These are phyloP conservation scores for Phytopythium mirpurense DNA, from an alignment of 352 stramenopile species.

Conservation along the genomic window DNA sequence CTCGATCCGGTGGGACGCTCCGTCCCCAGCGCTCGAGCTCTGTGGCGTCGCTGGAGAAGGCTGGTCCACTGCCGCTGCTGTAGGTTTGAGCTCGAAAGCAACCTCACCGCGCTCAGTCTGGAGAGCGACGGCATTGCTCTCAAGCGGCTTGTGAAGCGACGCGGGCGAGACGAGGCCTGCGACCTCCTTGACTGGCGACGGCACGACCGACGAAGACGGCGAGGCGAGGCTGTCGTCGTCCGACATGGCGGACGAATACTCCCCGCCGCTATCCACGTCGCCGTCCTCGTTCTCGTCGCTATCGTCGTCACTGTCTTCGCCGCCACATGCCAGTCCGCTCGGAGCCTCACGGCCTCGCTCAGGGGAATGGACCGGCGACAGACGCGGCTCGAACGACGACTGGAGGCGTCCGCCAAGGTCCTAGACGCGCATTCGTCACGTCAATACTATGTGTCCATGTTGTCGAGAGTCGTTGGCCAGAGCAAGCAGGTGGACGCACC, in stretches of 20 bases:
- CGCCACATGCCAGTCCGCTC: not conserved
- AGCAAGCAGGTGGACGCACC: not conserved
- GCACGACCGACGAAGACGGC: constrained; percentile 1
- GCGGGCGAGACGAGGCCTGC: not conserved
- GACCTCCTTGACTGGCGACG: constrained; percentile 1
- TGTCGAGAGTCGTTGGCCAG: not conserved
- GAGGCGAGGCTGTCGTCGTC: constrained; percentile 4
- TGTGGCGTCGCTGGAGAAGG: not conserved
- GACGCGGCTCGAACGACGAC: not conserved
- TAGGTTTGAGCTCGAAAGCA: too few relatives aligned
- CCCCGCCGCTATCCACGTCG: not conserved
- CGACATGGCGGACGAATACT: not conserved
- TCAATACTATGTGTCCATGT: too few relatives aligned
- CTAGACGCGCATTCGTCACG: not conserved
- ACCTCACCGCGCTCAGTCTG: too few relatives aligned
- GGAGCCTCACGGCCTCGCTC: not conserved
- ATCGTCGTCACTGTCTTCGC: not conserved
- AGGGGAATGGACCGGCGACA: constrained; percentile 5
- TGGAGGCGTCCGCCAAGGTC: not conserved
- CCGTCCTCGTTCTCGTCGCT: constrained; percentile 1
- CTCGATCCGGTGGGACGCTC: constrained; percentile 40
- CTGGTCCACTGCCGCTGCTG: not conserved
- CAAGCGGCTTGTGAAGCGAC: not conserved
- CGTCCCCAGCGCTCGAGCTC: constrained; percentile 14
- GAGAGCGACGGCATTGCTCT: too few relatives aligned